These are phyloP conservation scores for Mortierella sp. DNA, from an alignment of 371 early-diverging fungal genomes.

Conservation along the genomic window DNA sequence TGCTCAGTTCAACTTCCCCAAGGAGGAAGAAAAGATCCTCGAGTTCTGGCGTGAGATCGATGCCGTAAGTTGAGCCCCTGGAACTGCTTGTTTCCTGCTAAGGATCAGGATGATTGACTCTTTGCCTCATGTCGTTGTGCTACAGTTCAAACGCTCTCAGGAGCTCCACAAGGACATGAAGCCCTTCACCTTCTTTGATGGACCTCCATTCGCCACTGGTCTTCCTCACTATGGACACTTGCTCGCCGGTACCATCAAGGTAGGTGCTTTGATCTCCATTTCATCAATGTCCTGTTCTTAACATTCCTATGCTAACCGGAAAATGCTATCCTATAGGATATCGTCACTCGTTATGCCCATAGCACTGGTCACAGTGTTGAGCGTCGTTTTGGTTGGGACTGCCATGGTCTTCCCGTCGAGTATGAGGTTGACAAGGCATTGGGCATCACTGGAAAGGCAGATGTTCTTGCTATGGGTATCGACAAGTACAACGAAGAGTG, in stretches of 20 bases:
- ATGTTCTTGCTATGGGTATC: constrained; percentile 98
- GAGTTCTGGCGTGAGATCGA: constrained; percentile 98
- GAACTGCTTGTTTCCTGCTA: neutral
- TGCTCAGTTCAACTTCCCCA: constrained; percentile 83
- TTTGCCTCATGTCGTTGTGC: neutral
- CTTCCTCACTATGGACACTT: constrained; percentile 99
- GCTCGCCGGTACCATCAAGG: constrained; percentile 99
- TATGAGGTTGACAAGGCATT: constrained; percentile 99
- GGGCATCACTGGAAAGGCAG: constrained; percentile 90
- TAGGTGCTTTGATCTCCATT: constrained; percentile 28
- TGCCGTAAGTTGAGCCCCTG: constrained; percentile 62
- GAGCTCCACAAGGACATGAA: constrained; percentile 93
- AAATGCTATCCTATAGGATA: constrained; percentile 73
- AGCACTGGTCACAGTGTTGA: constrained; percentile 98
- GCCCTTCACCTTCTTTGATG: constrained; percentile 97
- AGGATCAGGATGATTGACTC: neutral
- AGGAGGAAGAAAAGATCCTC: constrained; percentile 97
- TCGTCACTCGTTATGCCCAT: constrained; percentile 98
- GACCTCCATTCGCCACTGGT: constrained; percentile 99
- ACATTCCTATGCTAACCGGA: neutral
- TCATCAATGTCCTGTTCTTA: neutral
- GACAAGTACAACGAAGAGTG: constrained; percentile 99
- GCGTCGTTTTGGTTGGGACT: constrained; percentile 99
- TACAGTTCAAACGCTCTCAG: constrained; percentile 88
- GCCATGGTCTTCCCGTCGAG: constrained; percentile 99